Evolutionary conservation across 352 stramenopile species (phyloP).

Genomic region (Globisporangium cystogenes): DNA sequence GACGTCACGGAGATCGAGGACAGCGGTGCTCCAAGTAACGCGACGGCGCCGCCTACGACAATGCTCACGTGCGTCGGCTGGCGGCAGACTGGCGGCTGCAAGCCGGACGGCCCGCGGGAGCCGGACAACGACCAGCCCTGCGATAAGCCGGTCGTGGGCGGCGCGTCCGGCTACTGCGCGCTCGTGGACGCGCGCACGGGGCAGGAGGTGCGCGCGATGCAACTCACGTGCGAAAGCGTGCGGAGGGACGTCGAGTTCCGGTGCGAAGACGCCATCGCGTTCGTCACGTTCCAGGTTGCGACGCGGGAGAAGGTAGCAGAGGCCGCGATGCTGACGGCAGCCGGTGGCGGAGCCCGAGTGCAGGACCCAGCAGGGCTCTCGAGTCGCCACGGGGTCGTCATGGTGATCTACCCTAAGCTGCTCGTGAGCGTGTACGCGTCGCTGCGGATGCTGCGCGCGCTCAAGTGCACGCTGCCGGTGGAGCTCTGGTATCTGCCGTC

Average conservation of each 20-base stretch:
- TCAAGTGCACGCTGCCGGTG: slow-evolving; percentile 34
- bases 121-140: slow-evolving; percentile 21
- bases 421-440: slow-evolving; percentile 37
- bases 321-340: background rate
- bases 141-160: slow-evolving; percentile 15
- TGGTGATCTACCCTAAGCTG: slow-evolving; percentile 54
- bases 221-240: slow-evolving; percentile 26
- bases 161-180: slow-evolving; percentile 37
- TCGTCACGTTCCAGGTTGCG: slow-evolving; percentile 20
- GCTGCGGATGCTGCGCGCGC: slow-evolving; percentile 24
- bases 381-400: slow-evolving; percentile 30
- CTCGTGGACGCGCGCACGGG: slow-evolving; percentile 26
- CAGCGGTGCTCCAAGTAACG: background rate
- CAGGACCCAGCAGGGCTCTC: background rate
- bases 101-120: slow-evolving; percentile 29
- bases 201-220: slow-evolving; percentile 21
- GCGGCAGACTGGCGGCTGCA: slow-evolving; percentile 36
- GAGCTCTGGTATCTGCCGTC: slow-evolving; percentile 42
- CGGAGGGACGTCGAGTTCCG: slow-evolving; percentile 23
- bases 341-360: too few relatives aligned
- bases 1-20: background rate
- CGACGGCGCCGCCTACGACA: background rate
- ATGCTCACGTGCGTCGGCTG: slow-evolving; percentile 32
- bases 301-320: background rate
- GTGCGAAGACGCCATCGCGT: slow-evolving; percentile 31